phyloP scores from a whole-genome alignment of 2,329 filamentous ascomycete species.

The Lasiodiplodia sp. region DNA sequence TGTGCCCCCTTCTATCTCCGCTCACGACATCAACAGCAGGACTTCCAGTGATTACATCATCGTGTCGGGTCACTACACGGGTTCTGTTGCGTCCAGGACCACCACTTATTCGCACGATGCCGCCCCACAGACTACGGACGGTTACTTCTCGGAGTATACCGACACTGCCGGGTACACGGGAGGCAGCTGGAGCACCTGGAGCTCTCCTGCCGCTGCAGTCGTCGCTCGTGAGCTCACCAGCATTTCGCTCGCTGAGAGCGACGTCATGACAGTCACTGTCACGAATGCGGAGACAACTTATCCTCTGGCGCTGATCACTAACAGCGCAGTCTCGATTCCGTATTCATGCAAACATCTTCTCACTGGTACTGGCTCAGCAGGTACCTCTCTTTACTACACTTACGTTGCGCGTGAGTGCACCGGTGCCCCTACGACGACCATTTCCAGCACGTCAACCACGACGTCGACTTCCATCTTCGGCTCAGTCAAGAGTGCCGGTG shows the following conservation, averaged over 20 bases:
- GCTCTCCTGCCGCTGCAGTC: neutral
- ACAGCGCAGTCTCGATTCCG: constrained; percentile 4
- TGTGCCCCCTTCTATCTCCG: neutral
- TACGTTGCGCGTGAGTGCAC: constrained; percentile 19
- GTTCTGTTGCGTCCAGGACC: neutral
- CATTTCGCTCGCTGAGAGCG: neutral
- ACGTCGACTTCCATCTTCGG: neutral
- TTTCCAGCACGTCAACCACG: constrained; percentile 4
- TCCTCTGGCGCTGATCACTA: constrained; percentile 1
- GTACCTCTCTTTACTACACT: neutral
- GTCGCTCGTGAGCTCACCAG: constrained; percentile 3
- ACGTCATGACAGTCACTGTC: neutral
- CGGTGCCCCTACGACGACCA: neutral
- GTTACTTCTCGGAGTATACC: neutral
- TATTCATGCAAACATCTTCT: neutral
- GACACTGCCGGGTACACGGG: neutral
- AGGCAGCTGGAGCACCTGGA: too few species aligned
- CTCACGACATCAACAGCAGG: neutral
- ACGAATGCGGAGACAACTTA: neutral
- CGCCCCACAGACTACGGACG: too few species aligned
- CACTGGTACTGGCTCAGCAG: neutral
- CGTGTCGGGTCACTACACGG: neutral
- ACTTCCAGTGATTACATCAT: neutral
- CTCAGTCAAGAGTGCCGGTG: neutral
- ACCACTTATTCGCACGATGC: neutral